Conservation (phyloP, 768 basidiomycete genomes). For the Phlebiopsis flavidoalba region DNA sequence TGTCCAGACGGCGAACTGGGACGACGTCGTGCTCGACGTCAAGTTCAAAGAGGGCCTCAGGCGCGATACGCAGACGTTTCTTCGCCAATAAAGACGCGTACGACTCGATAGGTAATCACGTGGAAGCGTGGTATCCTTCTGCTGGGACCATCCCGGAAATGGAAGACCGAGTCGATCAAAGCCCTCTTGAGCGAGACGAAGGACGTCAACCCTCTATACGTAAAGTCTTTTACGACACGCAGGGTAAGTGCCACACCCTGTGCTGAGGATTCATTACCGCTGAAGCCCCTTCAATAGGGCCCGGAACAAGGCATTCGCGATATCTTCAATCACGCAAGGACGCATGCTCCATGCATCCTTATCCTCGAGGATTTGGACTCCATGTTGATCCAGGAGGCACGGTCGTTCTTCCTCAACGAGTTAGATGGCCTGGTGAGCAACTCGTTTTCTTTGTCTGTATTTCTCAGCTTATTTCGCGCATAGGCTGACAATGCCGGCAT, state of each 20-base stretch:
- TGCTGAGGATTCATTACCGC: background rate
- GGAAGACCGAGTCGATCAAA: constrained; percentile 32
- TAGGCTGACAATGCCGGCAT: constrained; percentile 37
- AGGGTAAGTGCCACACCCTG: constrained; percentile 18
- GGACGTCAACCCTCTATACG: constrained; percentile 31
- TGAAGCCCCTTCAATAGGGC: constrained; percentile 7
- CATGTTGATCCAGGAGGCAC: constrained; percentile 32
- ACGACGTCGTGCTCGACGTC: constrained; percentile 29
- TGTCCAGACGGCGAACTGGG: constrained; percentile 28
- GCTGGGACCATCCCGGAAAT: constrained; percentile 32
- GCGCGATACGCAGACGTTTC: constrained; percentile 35
- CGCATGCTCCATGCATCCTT: constrained; percentile 26
- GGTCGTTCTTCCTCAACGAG: constrained; percentile 41
- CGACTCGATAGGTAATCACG: constrained; percentile 31
- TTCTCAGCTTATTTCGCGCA: background rate
- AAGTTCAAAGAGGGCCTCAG: constrained; percentile 29
- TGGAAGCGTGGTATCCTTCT: constrained; percentile 28
- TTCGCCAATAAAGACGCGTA: constrained; percentile 34
- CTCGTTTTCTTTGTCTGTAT: background rate
- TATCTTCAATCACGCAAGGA: constrained; percentile 33
- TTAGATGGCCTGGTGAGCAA: constrained; percentile 19
- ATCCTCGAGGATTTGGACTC: constrained; percentile 40
- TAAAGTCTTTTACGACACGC: constrained; percentile 32
- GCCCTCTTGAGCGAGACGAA: constrained; percentile 26
- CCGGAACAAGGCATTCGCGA: constrained; percentile 25